Evolutionary conservation across 139 green algal species (phyloP).

Genomic region (Eudorina sp.): DNA sequence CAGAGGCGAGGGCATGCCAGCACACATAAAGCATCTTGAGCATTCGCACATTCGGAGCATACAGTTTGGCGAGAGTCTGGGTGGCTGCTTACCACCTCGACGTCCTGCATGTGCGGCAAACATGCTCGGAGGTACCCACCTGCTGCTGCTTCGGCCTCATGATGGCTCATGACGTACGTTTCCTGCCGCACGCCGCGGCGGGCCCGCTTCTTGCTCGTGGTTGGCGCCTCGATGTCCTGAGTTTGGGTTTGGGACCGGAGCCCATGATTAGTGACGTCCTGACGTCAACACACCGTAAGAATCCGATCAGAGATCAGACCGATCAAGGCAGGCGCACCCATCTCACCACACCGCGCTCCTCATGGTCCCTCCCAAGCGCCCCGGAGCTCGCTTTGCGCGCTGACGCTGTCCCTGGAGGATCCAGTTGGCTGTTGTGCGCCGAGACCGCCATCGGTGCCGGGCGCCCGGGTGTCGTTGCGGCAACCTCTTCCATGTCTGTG

Average conservation of each 20-base stretch:
- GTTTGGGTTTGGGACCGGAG: no score
- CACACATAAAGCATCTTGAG: no score
- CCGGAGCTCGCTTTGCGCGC: background rate
- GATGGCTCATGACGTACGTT: background rate
- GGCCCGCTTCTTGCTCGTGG: conserved; percentile 1
- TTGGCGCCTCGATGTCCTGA: no score
- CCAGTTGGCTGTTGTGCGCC: conserved; percentile 34
- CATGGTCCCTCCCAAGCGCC: no score
- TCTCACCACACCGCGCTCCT: background rate
- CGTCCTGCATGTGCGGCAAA: background rate
- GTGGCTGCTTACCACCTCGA: background rate
- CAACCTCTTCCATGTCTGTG: background rate
- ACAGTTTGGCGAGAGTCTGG: no score
- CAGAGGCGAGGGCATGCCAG: no score
- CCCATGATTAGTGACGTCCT: no score
- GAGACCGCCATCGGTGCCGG: background rate
- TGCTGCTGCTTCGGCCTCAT: conserved; percentile 7
- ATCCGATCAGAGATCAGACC: no score
- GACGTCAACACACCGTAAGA: no score
- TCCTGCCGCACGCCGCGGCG: background rate
- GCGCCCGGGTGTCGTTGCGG: background rate
- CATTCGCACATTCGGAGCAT: no score
- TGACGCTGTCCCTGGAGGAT: background rate
- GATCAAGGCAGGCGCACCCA: background rate
- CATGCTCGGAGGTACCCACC: background rate